Evolutionary conservation across 1,284 basidiomycete genomes (phyloP).

Genomic region (Fomitopsis schrenkii): DNA sequence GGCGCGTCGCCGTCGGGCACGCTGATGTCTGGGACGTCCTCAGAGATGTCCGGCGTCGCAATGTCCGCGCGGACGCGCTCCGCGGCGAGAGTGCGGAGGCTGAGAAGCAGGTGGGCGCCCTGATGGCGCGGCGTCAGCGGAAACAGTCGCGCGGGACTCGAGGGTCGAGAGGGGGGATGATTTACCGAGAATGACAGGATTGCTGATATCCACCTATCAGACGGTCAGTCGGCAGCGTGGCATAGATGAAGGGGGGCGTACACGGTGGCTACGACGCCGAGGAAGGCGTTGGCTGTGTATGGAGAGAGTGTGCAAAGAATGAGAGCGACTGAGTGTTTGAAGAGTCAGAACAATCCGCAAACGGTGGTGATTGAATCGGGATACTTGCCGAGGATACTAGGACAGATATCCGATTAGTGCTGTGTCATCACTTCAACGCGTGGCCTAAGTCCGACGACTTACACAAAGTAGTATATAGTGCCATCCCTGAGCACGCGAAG

Average conservation of each 20-base stretch:
- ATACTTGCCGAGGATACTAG: conserved; percentile 5
- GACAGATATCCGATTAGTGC: neutral
- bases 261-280: conserved; percentile 1
- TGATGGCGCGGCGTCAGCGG: neutral
- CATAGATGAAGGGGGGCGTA: neutral
- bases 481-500: conserved; percentile 8
- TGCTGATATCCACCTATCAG: conserved; percentile 9
- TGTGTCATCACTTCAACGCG: neutral
- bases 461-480: conserved; percentile 8
- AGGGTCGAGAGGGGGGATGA: neutral
- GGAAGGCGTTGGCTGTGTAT: neutral
- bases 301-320: neutral
- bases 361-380: neutral
- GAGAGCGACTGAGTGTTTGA: neutral
- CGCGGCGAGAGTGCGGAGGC: conserved; percentile 9
- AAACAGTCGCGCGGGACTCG: neutral
- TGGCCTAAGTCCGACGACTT: neutral
- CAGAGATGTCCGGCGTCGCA: conserved; percentile 5
- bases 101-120: conserved; percentile 13
- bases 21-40: neutral
- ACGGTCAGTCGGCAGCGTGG: neutral
- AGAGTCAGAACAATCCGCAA: neutral
- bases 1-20: neutral
- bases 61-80: neutral
- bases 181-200: conserved; percentile 11